Evolutionary conservation across 371 early-diverging fungal genomes (phyloP), one percentile per base, ranked within the genome.

Genomic region (Mortierella sp.): DNA sequence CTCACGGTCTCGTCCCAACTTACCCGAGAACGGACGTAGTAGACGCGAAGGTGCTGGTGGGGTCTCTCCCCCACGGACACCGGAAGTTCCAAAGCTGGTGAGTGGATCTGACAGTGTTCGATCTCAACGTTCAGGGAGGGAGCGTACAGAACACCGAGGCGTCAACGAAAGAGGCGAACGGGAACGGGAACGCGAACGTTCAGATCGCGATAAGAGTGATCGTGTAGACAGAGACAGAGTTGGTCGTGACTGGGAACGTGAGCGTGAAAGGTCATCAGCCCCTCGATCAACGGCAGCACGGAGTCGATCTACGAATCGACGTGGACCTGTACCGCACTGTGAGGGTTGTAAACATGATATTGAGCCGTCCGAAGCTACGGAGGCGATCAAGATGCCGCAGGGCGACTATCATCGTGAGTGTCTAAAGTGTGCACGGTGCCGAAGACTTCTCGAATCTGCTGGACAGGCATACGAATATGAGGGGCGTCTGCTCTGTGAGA

Each of bases 341-440:
- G 62, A 56, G n/a, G 63, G 75, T 19, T 70, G 71, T 44, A 52
- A 70, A 24, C 52, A 67, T 26, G 70, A 75, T 9, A 70, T 68
- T n/a, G 56, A 80, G 56, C 70, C 75, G 8, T 70, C 65, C 0
- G 78, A 76, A n/a, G 21, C 28, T 1, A 21, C 46, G 3, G 54
- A 61, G 1, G 53, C 64, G 27, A 62, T 76, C 78, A 70, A 65
- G 52, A 76, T 76, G 78, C 26, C 57, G 1, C 57, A 41, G 58
- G 79, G 84, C 14, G 70, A 83, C 21, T 89, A 82, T 68, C 91
- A 91, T 31, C 80, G 83, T 1, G 78, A 68, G 24, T 89, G 90
- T 81, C 89, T 90, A 72, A 82, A 82, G 48, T 94, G 94, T 69
- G 83, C 73, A 23, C 68, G 86, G 27, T 94, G 94, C 76, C 79